Evolutionary conservation across 345 rosid species (phyloP).

Genomic region (Erucastrum elatum): DNA sequence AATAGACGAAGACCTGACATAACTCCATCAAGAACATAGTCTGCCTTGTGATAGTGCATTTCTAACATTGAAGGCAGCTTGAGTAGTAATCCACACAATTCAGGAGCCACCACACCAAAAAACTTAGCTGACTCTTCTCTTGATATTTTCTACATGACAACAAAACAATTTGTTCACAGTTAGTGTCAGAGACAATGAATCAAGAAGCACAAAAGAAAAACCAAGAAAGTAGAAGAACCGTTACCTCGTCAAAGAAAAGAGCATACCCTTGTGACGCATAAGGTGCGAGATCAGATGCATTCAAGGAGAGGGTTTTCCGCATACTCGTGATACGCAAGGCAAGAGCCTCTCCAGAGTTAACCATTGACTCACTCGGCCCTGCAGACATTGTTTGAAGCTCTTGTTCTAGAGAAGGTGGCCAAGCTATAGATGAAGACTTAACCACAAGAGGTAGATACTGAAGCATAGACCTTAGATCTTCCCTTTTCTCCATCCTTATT

Average conservation of each 20-base stretch:
- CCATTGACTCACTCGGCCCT: constrained; percentile 56
- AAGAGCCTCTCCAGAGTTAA: constrained; percentile 61
- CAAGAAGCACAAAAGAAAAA: background rate
- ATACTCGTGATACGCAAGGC: constrained; percentile 49
- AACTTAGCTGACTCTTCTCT: constrained; percentile 56
- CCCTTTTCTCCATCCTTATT: constrained; percentile 46
- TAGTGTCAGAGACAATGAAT: constrained; percentile 1
- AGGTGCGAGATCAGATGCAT: constrained; percentile 42
- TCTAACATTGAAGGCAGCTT: constrained; percentile 60
- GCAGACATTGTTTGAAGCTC: constrained; percentile 54
- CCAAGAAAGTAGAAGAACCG: background rate
- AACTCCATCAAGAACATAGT: constrained; percentile 35
- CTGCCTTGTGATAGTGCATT: constrained; percentile 60
- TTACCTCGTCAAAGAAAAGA: constrained; percentile 68
- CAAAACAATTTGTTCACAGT: background rate
- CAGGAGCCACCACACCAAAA: constrained; percentile 66
- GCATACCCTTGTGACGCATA: constrained; percentile 49
- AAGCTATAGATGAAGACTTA: constrained; percentile 50
- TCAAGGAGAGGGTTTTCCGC: constrained; percentile 47
- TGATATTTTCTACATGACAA: constrained; percentile 32
- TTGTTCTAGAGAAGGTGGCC: constrained; percentile 61
- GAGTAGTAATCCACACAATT: constrained; percentile 49
- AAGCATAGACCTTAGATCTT: constrained; percentile 55
- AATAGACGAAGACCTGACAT: constrained; percentile 57
- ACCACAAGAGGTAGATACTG: constrained; percentile 51